phyloP scores from a whole-genome alignment of 2,329 filamentous ascomycete species.

The Talaromyces verruculosus region DNA sequence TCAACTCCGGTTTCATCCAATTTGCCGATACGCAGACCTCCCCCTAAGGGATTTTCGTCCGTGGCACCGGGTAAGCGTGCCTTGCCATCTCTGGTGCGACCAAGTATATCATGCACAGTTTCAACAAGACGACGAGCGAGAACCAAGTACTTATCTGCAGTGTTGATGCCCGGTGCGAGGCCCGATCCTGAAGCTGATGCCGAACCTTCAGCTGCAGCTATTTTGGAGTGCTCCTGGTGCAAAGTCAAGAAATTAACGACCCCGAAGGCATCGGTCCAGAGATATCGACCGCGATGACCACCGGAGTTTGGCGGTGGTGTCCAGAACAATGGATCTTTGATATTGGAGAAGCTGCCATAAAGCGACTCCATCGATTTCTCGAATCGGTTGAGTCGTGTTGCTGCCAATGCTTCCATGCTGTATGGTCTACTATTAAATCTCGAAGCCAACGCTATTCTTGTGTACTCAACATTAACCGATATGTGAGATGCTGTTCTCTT shows the following conservation, averaged over 20 bases:
- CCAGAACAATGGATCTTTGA: slow-evolving; percentile 46
- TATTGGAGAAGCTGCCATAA: slow-evolving; percentile 39
- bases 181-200: slow-evolving; percentile 8
- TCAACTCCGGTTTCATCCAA: slow-evolving; percentile 50
- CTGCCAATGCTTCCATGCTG: slow-evolving; percentile 19
- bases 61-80: slow-evolving; percentile 53
- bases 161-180: not conserved
- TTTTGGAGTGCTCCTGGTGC: slow-evolving; percentile 38
- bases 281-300: slow-evolving; percentile 58
- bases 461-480: not conserved
- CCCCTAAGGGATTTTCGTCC: slow-evolving; percentile 52
- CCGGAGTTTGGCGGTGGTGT: slow-evolving; percentile 52
- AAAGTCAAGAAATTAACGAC: slow-evolving; percentile 61
- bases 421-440: not conserved
- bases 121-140: slow-evolving; percentile 52
- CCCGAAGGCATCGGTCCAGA: slow-evolving; percentile 63
- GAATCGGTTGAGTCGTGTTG: slow-evolving; percentile 34
- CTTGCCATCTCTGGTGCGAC: slow-evolving; percentile 52
- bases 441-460: not conserved
- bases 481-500: slow-evolving; percentile 4
- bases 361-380: slow-evolving; percentile 41
- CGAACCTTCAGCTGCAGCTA: slow-evolving; percentile 8
- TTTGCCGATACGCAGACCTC: slow-evolving; percentile 61
- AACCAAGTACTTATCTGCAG: slow-evolving; percentile 45
- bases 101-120: slow-evolving; percentile 56